Conservation (phyloP, 1,139 yeast genomes). For the Arxiozyma heterogenica region DNA sequence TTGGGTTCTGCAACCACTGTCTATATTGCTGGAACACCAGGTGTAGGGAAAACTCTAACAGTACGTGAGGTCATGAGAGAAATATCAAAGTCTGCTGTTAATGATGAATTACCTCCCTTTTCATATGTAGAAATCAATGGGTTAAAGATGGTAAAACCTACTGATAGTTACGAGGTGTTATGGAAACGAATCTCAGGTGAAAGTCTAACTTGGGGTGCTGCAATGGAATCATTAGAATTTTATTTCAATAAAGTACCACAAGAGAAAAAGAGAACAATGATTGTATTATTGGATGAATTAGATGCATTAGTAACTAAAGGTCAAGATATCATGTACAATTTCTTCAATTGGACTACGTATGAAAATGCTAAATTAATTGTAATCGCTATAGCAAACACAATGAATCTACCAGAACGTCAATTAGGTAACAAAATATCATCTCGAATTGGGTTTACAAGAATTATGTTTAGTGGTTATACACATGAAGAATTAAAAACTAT, state of each 20-base stretch:
- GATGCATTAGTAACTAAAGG: slow-evolving; percentile 84
- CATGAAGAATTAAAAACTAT: slow-evolving; percentile 69
- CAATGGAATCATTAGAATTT: slow-evolving; percentile 48
- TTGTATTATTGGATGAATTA: slow-evolving; percentile 81
- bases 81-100: slow-evolving; percentile 39
- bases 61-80: slow-evolving; percentile 76
- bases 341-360: slow-evolving; percentile 95
- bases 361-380: slow-evolving; percentile 72
- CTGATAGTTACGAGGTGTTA: slow-evolving; percentile 70
- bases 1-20: slow-evolving; percentile 73
- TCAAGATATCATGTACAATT: slow-evolving; percentile 87
- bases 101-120: slow-evolving; percentile 48
- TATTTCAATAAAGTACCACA: slow-evolving; percentile 36
- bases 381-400: slow-evolving; percentile 90
- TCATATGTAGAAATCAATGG: slow-evolving; percentile 85
- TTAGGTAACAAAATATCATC: slow-evolving; percentile 85
- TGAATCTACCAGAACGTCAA: slow-evolving; percentile 91
- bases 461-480: slow-evolving; percentile 83
- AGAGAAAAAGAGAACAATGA: slow-evolving; percentile 39
- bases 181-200: slow-evolving; percentile 70
- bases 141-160: slow-evolving; percentile 73
- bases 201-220: slow-evolving; percentile 53
- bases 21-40: slow-evolving; percentile 94
- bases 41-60: slow-evolving; percentile 95
- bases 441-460: slow-evolving; percentile 77